Conservation (phyloP, 352 stramenopile genomes). For the Phytophthora litchii region DNA sequence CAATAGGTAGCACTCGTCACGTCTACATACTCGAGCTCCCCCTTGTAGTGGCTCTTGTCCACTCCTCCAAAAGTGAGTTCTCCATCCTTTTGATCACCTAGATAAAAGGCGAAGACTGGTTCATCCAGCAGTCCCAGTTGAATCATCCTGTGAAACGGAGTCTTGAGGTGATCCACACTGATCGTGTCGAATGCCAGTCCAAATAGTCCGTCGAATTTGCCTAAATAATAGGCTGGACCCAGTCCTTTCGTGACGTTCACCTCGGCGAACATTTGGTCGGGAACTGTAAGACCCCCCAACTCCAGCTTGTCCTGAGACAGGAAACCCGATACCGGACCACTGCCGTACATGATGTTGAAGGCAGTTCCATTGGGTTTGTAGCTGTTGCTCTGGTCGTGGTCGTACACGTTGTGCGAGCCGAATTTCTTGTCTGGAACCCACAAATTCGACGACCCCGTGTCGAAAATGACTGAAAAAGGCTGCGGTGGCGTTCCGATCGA, state of each 20-base stretch:
- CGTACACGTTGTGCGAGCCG: conserved; percentile 84
- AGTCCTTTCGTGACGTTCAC: conserved; percentile 96
- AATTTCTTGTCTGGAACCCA: conserved; percentile 93
- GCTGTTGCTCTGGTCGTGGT: conserved; percentile 82
- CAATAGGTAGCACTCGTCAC: conserved; percentile 76
- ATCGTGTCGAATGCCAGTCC: conserved; percentile 96
- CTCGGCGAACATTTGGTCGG: conserved; percentile 94
- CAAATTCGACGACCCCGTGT: conserved; percentile 97
- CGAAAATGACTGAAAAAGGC: conserved; percentile 95
- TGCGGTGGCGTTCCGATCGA: conserved; percentile 92
- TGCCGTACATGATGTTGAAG: conserved; percentile 97
- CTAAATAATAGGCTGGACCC: conserved; percentile 93
- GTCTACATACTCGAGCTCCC: conserved; percentile 92
- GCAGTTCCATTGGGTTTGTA: conserved; percentile 92
- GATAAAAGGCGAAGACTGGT: conserved; percentile 96
- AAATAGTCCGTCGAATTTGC: conserved; percentile 98
- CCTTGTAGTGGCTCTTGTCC: conserved; percentile 93
- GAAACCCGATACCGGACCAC: conserved; percentile 91
- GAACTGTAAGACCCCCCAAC: conserved; percentile 64
- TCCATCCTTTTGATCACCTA: conserved; percentile 88
- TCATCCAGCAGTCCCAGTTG: conserved; percentile 87
- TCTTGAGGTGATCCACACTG: conserved; percentile 91
- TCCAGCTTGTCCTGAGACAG: conserved; percentile 90
- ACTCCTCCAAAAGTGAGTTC: conserved; percentile 83
- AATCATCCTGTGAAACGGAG: conserved; percentile 95